These are phyloP conservation scores for Umbelopsis ramanniana DNA, from an alignment of 192 early-diverging fungal genomes.

Conservation along the genomic window DNA sequence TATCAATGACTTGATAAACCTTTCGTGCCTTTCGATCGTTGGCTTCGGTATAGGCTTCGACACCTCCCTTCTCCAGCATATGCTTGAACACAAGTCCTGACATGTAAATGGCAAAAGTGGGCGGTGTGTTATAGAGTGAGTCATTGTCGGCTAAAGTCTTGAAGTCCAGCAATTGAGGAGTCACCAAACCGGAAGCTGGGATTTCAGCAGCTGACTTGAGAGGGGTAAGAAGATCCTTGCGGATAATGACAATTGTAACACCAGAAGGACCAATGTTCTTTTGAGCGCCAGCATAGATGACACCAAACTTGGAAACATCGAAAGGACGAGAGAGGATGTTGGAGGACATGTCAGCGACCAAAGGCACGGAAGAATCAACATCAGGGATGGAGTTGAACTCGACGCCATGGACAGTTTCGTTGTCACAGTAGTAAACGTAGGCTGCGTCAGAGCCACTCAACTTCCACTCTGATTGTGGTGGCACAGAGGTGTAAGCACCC, in stretches of 20 bases:
- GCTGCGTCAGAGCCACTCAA: slow-evolving; percentile 73
- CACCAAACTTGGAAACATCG: slow-evolving; percentile 81
- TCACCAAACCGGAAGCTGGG: slow-evolving; percentile 42
- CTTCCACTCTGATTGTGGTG: slow-evolving; percentile 66
- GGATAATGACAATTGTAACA: slow-evolving; percentile 90
- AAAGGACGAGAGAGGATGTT: slow-evolving; percentile 82
- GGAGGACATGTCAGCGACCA: slow-evolving; percentile 92
- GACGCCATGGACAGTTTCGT: slow-evolving; percentile 98
- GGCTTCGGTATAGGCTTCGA: slow-evolving; percentile 65
- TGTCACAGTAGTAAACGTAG: slow-evolving; percentile 96
- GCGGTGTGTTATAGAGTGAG: slow-evolving; percentile 97
- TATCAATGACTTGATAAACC: slow-evolving; percentile 73
- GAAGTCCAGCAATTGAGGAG: slow-evolving; percentile 89
- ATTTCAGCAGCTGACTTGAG: slow-evolving; percentile 40
- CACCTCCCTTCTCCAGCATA: slow-evolving; percentile 69
- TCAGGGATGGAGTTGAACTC: slow-evolving; percentile 71
- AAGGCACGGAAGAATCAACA: slow-evolving; percentile 62
- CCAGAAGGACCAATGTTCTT: slow-evolving; percentile 96
- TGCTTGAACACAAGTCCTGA: slow-evolving; percentile 89
- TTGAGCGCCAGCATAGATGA: slow-evolving; percentile 96
- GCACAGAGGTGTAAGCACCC: slow-evolving; percentile 59
- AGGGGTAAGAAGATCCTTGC: slow-evolving; percentile 82
- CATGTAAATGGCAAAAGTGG: slow-evolving; percentile 94
- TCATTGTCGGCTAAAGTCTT: slow-evolving; percentile 77
- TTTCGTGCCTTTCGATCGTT: slow-evolving; percentile 72